Conservation (phyloP, 2,329 filamentous ascomycete genomes). For the Acrocalymma vagum region DNA sequence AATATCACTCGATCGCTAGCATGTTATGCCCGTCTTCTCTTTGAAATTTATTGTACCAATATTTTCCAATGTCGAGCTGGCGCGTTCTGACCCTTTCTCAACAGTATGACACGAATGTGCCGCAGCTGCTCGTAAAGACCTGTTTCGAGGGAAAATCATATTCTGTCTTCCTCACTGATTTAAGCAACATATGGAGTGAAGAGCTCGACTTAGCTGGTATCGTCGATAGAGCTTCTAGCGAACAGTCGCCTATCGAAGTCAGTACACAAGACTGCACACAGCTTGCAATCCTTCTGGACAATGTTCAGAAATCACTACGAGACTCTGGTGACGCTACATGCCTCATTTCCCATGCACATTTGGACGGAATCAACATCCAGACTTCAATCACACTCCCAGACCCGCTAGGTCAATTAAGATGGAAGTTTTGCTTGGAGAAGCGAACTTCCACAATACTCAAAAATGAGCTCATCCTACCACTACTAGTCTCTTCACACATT, state of each 20-base stretch:
- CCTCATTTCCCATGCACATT: conserved; percentile 38
- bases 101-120: conserved; percentile 48
- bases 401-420: conserved; percentile 70
- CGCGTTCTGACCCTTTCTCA: conserved; percentile 38
- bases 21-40: too few species aligned
- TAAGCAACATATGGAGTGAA: conserved; percentile 78
- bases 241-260: conserved; percentile 77
- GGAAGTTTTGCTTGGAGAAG: conserved; percentile 67
- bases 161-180: conserved; percentile 72
- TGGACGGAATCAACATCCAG: conserved; percentile 57
- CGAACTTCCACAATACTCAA: conserved; percentile 53
- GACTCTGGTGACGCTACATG: conserved; percentile 47
- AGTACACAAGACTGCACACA: conserved; percentile 71
- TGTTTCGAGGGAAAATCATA: conserved; percentile 66
- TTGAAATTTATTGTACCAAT: neutral
- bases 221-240: conserved; percentile 66
- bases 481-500: conserved; percentile 58
- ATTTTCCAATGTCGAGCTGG: conserved; percentile 42
- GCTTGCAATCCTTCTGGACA: conserved; percentile 71
- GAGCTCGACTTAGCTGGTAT: conserved; percentile 69
- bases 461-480: conserved; percentile 60
- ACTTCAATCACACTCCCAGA: conserved; percentile 68
- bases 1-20: too few species aligned
- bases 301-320: conserved; percentile 62
- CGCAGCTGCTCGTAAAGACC: conserved; percentile 70